Evolutionary conservation across 768 basidiomycete genomes (phyloP).

Genomic region (Tulasnella sp.): DNA sequence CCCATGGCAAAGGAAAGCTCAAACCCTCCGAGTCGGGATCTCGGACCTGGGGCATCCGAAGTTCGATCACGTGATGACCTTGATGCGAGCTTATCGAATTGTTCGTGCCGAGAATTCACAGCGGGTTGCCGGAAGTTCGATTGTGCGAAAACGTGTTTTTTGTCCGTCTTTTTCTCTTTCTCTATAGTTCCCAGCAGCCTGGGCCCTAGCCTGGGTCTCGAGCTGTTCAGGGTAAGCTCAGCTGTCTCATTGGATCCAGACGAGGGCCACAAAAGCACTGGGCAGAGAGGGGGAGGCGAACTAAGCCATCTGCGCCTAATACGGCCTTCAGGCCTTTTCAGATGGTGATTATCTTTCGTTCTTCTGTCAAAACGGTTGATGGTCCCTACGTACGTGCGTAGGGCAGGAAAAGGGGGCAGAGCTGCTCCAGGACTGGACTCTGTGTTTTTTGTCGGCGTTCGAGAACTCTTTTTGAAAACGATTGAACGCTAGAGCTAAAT

Average conservation of each 20-base stretch:
- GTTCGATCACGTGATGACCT: not conserved
- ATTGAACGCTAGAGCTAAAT: not conserved
- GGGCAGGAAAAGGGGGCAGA: not conserved
- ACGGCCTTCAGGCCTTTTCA: not conserved
- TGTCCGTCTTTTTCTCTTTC: not conserved
- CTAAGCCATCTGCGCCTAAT: slow-evolving; percentile 9
- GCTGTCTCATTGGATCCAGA: not conserved
- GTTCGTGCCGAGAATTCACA: not conserved
- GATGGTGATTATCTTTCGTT: not conserved
- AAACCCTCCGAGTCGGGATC: not conserved
- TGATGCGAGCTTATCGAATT: not conserved
- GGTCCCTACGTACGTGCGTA: not conserved
- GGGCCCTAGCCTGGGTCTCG: not conserved
- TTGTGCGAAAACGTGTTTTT: not conserved
- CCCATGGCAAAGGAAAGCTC: slow-evolving; percentile 6
- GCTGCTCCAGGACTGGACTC: not conserved
- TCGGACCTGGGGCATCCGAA: slow-evolving; percentile 3
- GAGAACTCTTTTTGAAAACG: too few species aligned
- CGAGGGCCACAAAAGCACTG: not conserved
- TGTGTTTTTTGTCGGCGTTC: too few species aligned
- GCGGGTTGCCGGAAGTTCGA: not conserved
- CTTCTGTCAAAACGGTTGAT: not conserved
- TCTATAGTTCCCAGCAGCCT: not conserved
- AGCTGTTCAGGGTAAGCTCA: slow-evolving; percentile 9
- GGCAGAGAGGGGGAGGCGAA: not conserved